Evolutionary conservation across 176 grass and related monocot genomes (phyloP).

Genomic region (Oryza meyeriana): DNA sequence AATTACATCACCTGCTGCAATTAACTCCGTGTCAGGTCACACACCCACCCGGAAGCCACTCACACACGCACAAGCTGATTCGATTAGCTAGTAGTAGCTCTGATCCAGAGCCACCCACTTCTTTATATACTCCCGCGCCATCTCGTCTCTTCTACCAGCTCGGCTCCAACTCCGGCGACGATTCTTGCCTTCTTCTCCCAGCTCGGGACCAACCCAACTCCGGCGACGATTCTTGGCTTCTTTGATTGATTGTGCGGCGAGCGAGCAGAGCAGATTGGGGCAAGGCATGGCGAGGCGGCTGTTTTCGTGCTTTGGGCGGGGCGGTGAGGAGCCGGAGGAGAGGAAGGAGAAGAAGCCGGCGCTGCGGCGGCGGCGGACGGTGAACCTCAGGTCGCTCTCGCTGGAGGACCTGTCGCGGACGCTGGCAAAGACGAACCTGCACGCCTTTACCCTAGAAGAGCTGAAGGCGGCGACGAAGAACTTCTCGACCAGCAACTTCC

Average conservation of each 20-base stretch:
- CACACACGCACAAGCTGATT: background rate
- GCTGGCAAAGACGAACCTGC: constrained; percentile 66
- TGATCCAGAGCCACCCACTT: background rate
- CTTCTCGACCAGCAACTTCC: constrained; percentile 69
- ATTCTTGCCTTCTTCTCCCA: background rate
- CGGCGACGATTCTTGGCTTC: background rate
- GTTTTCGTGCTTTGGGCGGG: constrained; percentile 34
- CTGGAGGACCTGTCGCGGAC: constrained; percentile 73
- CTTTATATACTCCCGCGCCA: constrained; percentile 33
- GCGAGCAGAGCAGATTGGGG: background rate
- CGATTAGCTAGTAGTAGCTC: background rate
- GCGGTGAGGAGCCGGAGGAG: background rate
- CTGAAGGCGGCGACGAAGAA: constrained; percentile 63
- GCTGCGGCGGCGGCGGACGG: constrained; percentile 36
- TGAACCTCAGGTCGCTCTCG: constrained; percentile 56
- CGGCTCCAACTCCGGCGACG: background rate
- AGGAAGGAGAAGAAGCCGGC: background rate
- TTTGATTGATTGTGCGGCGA: background rate
- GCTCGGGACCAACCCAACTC: background rate
- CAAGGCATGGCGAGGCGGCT: constrained; percentile 38
- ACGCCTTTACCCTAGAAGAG: constrained; percentile 83
- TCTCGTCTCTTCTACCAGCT: background rate
- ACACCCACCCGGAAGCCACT: constrained; percentile 32
- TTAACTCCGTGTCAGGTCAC: background rate
- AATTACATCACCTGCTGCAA: constrained; percentile 25